These are phyloP conservation scores for Neoscytalidium dimidiatum DNA, from an alignment of 2,329 filamentous ascomycete species.

Conservation along the genomic window DNA sequence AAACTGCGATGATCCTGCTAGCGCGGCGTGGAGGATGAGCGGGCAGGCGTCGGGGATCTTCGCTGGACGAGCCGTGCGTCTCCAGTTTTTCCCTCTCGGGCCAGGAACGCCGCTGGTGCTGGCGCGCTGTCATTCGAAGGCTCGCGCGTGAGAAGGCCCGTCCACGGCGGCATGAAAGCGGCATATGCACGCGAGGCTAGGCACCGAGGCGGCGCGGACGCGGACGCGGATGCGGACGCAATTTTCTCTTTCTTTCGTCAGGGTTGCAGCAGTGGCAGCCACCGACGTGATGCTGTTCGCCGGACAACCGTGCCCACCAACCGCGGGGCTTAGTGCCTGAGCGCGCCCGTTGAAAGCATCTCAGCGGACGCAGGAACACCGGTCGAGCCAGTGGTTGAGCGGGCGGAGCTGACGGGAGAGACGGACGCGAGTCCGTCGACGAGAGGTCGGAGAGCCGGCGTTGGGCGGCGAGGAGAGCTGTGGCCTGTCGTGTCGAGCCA, in stretches of 20 bases:
- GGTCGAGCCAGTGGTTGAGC: neutral
- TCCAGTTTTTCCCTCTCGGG: neutral
- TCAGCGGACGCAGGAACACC: neutral
- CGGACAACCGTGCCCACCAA: neutral
- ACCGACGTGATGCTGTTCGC: neutral
- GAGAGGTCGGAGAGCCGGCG: no score
- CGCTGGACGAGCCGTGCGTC: neutral
- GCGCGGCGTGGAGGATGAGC: conserved; percentile 5
- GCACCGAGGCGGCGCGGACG: neutral
- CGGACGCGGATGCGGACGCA: neutral
- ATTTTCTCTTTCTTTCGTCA: neutral
- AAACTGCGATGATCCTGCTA: neutral
- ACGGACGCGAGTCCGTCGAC: no score
- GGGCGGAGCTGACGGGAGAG: neutral
- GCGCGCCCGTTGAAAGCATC: neutral
- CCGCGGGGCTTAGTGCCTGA: neutral
- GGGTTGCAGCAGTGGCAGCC: neutral
- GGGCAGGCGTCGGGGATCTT: neutral
- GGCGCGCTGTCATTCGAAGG: neutral
- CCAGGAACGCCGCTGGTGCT: neutral
- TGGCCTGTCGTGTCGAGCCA: no score
- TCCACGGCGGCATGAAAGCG: neutral
- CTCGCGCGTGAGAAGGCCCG: neutral
- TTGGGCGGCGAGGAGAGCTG: no score
- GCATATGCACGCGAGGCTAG: neutral